phyloP scores from a whole-genome alignment of 768 basidiomycete species.

The Boletus bicolor region DNA sequence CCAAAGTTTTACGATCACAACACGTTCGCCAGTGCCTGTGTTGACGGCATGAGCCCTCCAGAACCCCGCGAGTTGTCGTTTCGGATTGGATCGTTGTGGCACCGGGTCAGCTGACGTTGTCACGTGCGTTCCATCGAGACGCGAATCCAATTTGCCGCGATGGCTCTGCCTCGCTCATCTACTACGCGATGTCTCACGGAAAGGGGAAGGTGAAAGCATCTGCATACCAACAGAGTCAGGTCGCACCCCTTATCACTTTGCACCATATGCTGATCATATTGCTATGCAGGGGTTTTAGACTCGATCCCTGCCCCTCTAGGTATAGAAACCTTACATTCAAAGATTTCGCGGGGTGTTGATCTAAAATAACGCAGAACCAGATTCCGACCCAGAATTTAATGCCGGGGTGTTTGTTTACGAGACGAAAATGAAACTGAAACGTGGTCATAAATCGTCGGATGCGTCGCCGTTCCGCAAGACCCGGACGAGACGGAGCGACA shows the following conservation, averaged over 20 bases:
- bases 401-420: conserved; percentile 30
- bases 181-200: conserved; percentile 18
- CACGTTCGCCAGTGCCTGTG: neutral
- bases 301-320: conserved; percentile 39
- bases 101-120: conserved; percentile 11
- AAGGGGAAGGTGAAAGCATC: conserved; percentile 12
- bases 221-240: conserved; percentile 23
- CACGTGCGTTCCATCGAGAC: conserved; percentile 10
- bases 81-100: too few relatives aligned
- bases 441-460: conserved; percentile 13
- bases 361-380: conserved; percentile 20
- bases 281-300: conserved; percentile 15
- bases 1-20: conserved; percentile 18
- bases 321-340: conserved; percentile 1
- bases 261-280: neutral
- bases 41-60: too few relatives aligned
- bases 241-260: neutral
- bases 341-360: neutral
- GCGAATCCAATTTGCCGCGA: neutral
- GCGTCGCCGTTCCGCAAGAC: conserved; percentile 18
- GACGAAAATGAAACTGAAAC: conserved; percentile 22
- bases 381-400: conserved; percentile 36
- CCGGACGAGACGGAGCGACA: conserved; percentile 12
- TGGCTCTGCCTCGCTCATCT: neutral
- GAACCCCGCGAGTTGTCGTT: too few relatives aligned